Evolutionary conservation across 2,329 filamentous ascomycete genomes (phyloP).

Genomic region (Trichoderma guizhouense): DNA sequence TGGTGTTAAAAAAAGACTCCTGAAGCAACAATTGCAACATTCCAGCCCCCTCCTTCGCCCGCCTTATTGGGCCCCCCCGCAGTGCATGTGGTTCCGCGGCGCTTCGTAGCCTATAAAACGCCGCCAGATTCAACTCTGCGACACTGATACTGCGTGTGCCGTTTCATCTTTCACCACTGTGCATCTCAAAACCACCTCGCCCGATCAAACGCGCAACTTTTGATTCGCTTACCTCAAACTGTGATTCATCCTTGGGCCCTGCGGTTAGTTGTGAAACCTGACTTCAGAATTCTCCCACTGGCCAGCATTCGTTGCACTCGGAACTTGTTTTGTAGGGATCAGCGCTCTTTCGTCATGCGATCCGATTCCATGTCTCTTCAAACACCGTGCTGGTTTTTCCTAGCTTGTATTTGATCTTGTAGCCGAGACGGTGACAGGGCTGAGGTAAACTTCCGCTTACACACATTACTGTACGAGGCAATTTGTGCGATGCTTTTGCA

Average conservation of each 20-base stretch:
- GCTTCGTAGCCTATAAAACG: not conserved
- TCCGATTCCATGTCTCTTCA: not conserved
- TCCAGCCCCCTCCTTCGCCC: not conserved
- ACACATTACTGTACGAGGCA: not conserved
- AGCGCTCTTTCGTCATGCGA: not conserved
- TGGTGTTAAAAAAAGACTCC: not conserved
- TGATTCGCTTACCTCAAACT: not conserved
- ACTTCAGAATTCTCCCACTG: not conserved
- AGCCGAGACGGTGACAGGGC: not conserved
- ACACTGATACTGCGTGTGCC: not conserved
- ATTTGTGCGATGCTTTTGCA: not conserved
- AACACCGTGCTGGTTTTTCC: not conserved
- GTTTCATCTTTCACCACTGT: conserved; percentile 5
- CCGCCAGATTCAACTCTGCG: not conserved
- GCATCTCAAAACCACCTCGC: not conserved
- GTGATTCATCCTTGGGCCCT: not conserved
- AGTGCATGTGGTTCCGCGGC: not conserved
- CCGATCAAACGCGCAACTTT: not conserved
- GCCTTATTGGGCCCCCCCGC: not conserved
- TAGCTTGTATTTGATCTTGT: not conserved
- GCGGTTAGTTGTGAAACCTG: not conserved
- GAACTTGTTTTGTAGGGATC: not conserved
- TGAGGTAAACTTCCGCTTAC: not conserved
- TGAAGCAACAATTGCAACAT: not conserved
- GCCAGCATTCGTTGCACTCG: not conserved